Base-by-base conservation (phyloP, 495 filamentous ascomycete genomes). In the Parathielavia hyrcaniae region DNA sequence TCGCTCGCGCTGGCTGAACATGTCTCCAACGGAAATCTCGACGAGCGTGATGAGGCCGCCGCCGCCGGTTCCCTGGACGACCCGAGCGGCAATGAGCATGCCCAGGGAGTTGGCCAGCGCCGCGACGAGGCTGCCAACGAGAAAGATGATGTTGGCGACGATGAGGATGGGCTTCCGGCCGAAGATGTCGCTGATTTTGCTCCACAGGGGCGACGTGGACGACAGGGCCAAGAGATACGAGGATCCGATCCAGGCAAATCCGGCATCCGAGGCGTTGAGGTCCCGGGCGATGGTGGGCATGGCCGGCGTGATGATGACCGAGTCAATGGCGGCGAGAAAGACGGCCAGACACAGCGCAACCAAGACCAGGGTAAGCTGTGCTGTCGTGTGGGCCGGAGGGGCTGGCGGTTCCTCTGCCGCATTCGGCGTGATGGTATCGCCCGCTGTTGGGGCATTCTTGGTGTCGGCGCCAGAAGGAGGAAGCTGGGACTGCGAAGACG, bases 21-120 rank as follows among this genome's bases (percentile, higher is more conserved):
- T 61, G 75, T 95, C 90, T 3, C 81, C 82, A 30, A 66, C 85
- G 40, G 69, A 61, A 38, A 93, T 90, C 62, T 91, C 50, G 26
- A 86, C 82, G 54, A 90, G 69, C 11, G 87, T 80, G 51, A 91
- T 78, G 0, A 48, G 12, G 4, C 90, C 90, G 53, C 89, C 89
- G 32, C 82, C 84, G 10, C 89, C 90, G 20, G 83, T 71, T 55
- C 90, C 90, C 66, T 93, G 88, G 43, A 95, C 73, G 0, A 84
- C 82, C 62, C 90, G 74, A 19, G 86, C 90, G 0, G 79, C 80
- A 36, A 95, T 78, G 49, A 95, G 78, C 81, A 89, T 89, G 1
- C 51, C 56, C 8, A 63, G 61, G 45, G 32, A 67, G 4, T 52
- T 68, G 16, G 74, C 67, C 16, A 63, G 63, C 1, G 73, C 75